These are phyloP conservation scores for Diaporthe australafricana DNA, from an alignment of 2,329 filamentous ascomycete species.

Conservation along the genomic window DNA sequence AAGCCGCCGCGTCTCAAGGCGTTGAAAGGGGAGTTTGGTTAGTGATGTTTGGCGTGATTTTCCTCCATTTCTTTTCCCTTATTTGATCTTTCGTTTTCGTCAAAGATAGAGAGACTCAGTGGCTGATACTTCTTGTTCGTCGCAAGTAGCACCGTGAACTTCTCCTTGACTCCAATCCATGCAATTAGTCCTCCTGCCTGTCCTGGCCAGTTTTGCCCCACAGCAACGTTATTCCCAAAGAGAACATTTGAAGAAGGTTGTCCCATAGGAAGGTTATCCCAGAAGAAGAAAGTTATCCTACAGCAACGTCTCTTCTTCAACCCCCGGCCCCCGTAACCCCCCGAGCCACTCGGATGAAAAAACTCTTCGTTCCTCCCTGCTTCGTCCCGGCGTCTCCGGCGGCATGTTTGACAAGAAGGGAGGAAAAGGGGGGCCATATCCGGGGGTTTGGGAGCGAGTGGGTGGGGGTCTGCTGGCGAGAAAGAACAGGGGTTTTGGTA, in stretches of 20 bases:
- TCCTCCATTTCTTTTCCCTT: conserved; percentile 18
- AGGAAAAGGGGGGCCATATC: neutral
- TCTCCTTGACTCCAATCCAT: conserved; percentile 26
- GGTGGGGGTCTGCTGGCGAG: conserved; percentile 22
- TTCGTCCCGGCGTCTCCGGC: conserved; percentile 9
- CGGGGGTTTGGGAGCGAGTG: conserved; percentile 2
- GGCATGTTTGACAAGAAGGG: conserved; percentile 16
- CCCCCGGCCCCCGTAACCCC: neutral
- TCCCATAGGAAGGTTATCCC: neutral
- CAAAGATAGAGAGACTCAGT: conserved; percentile 29
- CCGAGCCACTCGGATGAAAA: conserved; percentile 21
- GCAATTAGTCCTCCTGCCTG: conserved; percentile 8
- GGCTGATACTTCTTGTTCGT: conserved; percentile 28
- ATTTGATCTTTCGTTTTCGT: neutral
- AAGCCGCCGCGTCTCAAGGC: conserved; percentile 25
- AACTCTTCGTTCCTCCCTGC: neutral
- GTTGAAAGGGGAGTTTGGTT: neutral
- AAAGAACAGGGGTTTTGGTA: conserved; percentile 12
- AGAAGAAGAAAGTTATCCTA: neutral
- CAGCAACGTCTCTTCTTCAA: neutral
- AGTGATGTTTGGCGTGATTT: conserved; percentile 11
- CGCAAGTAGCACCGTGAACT: conserved; percentile 26
- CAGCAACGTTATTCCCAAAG: neutral
- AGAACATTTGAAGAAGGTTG: conserved; percentile 1
- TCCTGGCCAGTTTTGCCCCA: conserved; percentile 11